A percentile compares a stretch with the other conserved stretches of the same genome.
Conservation (phyloP, 1,139 yeast genomes). For the Sugiyamaella sp. region DNA sequence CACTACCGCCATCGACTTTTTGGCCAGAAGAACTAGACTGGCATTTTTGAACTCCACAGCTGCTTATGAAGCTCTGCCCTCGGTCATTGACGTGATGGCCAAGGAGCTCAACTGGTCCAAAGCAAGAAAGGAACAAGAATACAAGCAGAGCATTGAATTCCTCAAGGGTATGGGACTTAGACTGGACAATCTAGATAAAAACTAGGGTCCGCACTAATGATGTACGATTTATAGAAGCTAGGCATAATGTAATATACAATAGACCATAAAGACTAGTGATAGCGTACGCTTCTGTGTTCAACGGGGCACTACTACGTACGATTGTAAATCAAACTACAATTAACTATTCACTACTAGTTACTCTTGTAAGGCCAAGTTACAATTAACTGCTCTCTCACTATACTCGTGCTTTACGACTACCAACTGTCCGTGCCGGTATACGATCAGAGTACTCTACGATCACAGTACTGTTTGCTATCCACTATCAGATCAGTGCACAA, state of each 20-base stretch:
- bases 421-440: too few relatives aligned
- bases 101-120: slow-evolving; percentile 75
- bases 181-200: slow-evolving; percentile 4
- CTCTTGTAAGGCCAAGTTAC: too few relatives aligned
- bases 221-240: slow-evolving; percentile 5
- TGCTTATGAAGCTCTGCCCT: slow-evolving; percentile 79
- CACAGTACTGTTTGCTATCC: too few relatives aligned
- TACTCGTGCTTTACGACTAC: too few relatives aligned
- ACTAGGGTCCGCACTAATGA: slow-evolving; percentile 5
- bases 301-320: too few relatives aligned
- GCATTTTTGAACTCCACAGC: slow-evolving; percentile 90
- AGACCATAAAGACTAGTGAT: slow-evolving; percentile 1
- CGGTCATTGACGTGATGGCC: slow-evolving; percentile 85
- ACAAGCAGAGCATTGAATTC: slow-evolving; percentile 42
- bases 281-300: too few relatives aligned
- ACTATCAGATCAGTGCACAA: background rate
- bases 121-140: slow-evolving; percentile 59
- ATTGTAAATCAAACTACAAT: too few relatives aligned
- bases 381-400: too few relatives aligned
- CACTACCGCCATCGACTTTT: slow-evolving; percentile 85
- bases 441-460: too few relatives aligned
- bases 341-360: too few relatives aligned
- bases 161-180: slow-evolving; percentile 47
- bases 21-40: slow-evolving; percentile 91
- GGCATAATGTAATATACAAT: slow-evolving; percentile 11